These are phyloP conservation scores for Cercospora beticola DNA, from an alignment of 2,329 filamentous ascomycete genomes.

Conservation along the genomic window DNA sequence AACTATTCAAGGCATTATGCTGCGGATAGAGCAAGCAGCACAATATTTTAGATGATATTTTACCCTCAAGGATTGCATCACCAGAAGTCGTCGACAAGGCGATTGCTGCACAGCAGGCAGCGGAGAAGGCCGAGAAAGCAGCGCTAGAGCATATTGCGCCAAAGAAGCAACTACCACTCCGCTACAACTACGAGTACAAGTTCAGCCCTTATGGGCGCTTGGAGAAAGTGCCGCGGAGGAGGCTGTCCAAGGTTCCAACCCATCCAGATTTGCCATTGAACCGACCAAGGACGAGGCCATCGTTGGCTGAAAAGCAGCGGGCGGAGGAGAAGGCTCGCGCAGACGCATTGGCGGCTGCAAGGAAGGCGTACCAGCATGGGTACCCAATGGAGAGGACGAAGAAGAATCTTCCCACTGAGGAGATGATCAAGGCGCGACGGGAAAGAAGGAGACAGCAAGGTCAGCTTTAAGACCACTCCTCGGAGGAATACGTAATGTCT, in stretches of 20 bases:
- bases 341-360: neutral
- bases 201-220: neutral
- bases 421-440: neutral
- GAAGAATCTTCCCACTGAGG: neutral
- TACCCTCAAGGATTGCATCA: constrained; percentile 2
- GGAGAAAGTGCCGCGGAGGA: constrained; percentile 1
- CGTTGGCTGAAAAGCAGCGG: neutral
- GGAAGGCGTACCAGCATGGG: neutral
- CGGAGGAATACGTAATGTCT: constrained; percentile 4
- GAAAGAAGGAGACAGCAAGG: neutral
- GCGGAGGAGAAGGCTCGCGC: neutral
- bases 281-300: neutral
- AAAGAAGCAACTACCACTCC: neutral
- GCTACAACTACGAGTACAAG: constrained; percentile 2
- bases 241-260: neutral
- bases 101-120: constrained; percentile 1
- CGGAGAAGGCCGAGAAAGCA: constrained; percentile 1
- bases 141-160: neutral
- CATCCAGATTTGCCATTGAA: neutral
- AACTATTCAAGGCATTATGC: constrained; percentile 89
- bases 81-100: neutral
- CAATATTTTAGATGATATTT: constrained; percentile 5
- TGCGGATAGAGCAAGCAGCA: constrained; percentile 59
- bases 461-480: constrained; percentile 1
- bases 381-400: neutral